Base-by-base conservation (phyloP, 2,329 filamentous ascomycete genomes). In the Westerdykella aurantiaca region DNA sequence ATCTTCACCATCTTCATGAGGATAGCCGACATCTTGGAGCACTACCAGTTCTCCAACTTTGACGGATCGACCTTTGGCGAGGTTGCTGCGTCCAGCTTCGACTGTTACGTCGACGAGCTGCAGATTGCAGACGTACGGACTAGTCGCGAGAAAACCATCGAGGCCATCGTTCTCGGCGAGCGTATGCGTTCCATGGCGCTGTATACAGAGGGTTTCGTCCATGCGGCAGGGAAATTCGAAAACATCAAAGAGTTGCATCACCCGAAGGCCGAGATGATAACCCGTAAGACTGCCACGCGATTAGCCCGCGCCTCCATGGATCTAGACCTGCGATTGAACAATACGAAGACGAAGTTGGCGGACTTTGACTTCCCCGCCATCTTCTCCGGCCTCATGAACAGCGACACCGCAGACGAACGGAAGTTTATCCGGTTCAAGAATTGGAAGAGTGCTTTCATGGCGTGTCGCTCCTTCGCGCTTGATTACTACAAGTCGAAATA, bases 311-410 rank as follows among this genome's bases (percentile, higher is more conserved):
- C 89, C 1, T 82, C 86, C 39, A 76, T 95, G 54, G 89, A 95
- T 57, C 74, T 97, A 3, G 76, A 85, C 29, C 82, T 80, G 48
- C 81, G 88, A 16, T 78, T 88, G 46, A 77, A 82, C 48, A 82
- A 77, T 42, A 80, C 89, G 52, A 84, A 86, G 51, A 71, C 73
- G 25, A 83, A 86, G 35, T 72, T 97, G n/a, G 82, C 86, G 45
- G 81, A 88, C 48, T 97, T 97, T 55, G 88, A 96, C 25, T 96
- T 95, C 56, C 89, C 90, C 0, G 86, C 87, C 0, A 72, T 97
- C 5, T 97, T 95, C 61, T 81, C 88, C 0, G 93, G 93, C 29
- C 81, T 89, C 52, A 91, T 88, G 59, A 89, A 83, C 64, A 95
- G 88, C 3, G 90, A 84, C 10, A 88, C 85, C 1, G 78, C 81